Conservation (phyloP, 768 basidiomycete genomes). For the Megacollybia marginata region DNA sequence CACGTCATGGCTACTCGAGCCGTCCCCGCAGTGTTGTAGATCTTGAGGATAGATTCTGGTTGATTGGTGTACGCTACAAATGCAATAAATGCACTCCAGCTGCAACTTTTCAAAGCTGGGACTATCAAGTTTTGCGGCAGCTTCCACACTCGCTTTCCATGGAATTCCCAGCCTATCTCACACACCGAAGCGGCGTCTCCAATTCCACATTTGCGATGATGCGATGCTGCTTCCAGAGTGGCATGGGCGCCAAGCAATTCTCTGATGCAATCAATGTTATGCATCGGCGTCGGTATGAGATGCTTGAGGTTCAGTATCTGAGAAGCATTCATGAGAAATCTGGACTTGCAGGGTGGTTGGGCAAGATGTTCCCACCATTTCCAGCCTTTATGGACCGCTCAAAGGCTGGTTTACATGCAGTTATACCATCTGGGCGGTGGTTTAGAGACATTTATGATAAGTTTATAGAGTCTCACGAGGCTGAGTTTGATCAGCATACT, state of each 20-base stretch:
- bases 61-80: background rate
- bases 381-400: background rate
- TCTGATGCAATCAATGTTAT: conserved; percentile 10
- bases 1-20: background rate
- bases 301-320: conserved; percentile 6
- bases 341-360: background rate
- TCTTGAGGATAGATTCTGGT: background rate
- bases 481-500: conserved; percentile 12
- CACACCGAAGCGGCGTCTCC: conserved; percentile 6
- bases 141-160: background rate
- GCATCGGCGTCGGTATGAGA: conserved; percentile 13
- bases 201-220: conserved; percentile 9
- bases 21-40: background rate
- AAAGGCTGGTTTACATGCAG: conserved; percentile 5
- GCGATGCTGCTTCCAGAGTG: conserved; percentile 12
- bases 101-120: background rate
- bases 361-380: background rate
- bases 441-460: conserved; percentile 12
- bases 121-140: background rate
- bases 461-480: conserved; percentile 12
- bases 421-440: conserved; percentile 9
- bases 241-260: conserved; percentile 19
- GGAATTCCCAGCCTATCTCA: background rate
- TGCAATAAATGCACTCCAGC: background rate
- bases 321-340: background rate